These are phyloP conservation scores for Aspergillus heteromorphus DNA, from an alignment of 495 filamentous ascomycete species.

Conservation along the genomic window DNA sequence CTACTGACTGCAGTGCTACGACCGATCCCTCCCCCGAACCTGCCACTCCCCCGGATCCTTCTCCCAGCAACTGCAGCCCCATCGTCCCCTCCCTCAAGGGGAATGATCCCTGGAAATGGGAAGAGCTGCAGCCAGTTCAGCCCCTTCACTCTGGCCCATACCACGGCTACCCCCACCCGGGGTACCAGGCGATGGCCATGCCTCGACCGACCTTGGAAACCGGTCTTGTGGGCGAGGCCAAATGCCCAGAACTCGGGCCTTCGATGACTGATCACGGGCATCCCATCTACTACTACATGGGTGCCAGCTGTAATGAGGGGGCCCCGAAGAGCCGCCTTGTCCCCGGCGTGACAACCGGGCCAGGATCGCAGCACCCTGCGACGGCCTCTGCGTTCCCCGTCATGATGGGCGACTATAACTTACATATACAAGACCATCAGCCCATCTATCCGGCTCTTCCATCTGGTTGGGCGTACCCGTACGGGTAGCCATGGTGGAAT, in stretches of 20 bases:
- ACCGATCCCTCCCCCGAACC: slow-evolving; percentile 41
- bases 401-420: slow-evolving; percentile 25
- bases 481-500: slow-evolving; percentile 14
- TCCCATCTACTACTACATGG: slow-evolving; percentile 16
- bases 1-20: slow-evolving; percentile 38
- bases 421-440: slow-evolving; percentile 21
- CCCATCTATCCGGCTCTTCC: slow-evolving; percentile 24
- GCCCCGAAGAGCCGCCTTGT: slow-evolving; percentile 12
- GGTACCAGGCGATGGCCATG: slow-evolving; percentile 22
- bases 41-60: slow-evolving; percentile 33
- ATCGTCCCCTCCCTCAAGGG: slow-evolving; percentile 17
- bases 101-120: slow-evolving; percentile 30
- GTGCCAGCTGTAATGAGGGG: slow-evolving; percentile 6
- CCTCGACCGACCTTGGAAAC: slow-evolving; percentile 16
- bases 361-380: slow-evolving; percentile 12
- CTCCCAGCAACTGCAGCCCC: slow-evolving; percentile 21
- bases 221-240: slow-evolving; percentile 17
- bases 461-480: slow-evolving; percentile 30
- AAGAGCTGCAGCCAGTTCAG: slow-evolving; percentile 29
- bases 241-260: slow-evolving; percentile 11
- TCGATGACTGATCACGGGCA: slow-evolving; percentile 10
- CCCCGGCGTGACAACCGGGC: slow-evolving; percentile 11
- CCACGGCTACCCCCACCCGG: slow-evolving; percentile 20
- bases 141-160: slow-evolving; percentile 16
- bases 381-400: slow-evolving; percentile 17